phyloP scores from a whole-genome alignment of 768 basidiomycete genomes.

The Auriscalpium orientale region DNA sequence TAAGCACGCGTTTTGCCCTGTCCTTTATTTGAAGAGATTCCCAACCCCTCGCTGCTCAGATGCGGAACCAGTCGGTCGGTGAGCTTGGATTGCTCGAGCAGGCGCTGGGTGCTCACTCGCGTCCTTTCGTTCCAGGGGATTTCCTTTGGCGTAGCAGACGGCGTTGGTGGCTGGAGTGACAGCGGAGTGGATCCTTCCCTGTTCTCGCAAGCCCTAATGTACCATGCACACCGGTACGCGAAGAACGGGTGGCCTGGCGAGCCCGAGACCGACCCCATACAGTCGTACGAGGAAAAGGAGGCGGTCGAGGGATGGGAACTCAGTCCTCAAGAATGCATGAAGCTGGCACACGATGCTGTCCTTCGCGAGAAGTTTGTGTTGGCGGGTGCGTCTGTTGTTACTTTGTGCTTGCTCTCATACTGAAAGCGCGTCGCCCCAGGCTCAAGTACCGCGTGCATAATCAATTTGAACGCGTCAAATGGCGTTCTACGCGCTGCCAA shows the following conservation, averaged over 20 bases:
- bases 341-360: slow-evolving; percentile 65
- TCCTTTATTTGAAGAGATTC: neutral
- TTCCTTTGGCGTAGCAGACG: slow-evolving; percentile 82
- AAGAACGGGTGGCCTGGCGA: slow-evolving; percentile 75
- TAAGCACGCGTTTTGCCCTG: slow-evolving; percentile 26
- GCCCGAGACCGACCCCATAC: slow-evolving; percentile 71
- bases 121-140: slow-evolving; percentile 43
- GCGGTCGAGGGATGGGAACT: slow-evolving; percentile 62
- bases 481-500: slow-evolving; percentile 73
- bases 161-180: slow-evolving; percentile 88
- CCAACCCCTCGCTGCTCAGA: slow-evolving; percentile 32
- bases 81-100: slow-evolving; percentile 8
- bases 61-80: slow-evolving; percentile 74
- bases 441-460: slow-evolving; percentile 76
- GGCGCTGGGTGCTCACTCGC: slow-evolving; percentile 9
- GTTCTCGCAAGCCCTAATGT: slow-evolving; percentile 90
- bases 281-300: slow-evolving; percentile 62
- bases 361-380: slow-evolving; percentile 50
- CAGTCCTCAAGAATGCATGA: slow-evolving; percentile 62
- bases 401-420: neutral
- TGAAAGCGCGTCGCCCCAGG: slow-evolving; percentile 34
- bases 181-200: slow-evolving; percentile 80
- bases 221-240: slow-evolving; percentile 68
- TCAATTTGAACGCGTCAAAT: slow-evolving; percentile 67
- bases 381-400: slow-evolving; percentile 18